Evolutionary conservation across 1,284 basidiomycete genomes (phyloP), one percentile per base, ranked within the genome.

Genomic region (Thecaphora frezii): DNA sequence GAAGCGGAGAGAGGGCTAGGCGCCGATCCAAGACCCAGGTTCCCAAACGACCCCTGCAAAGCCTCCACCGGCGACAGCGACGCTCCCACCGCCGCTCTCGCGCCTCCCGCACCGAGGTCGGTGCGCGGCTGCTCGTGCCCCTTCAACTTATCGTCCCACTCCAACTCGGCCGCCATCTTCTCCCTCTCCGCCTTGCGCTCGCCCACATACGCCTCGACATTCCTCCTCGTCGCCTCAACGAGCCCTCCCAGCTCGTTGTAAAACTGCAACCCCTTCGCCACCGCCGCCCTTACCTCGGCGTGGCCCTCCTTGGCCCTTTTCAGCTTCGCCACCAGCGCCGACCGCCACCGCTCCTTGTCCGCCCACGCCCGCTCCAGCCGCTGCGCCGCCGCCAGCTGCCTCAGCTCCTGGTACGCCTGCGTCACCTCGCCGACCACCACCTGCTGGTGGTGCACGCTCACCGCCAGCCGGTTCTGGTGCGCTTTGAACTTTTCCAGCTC

Each of bases 401-500:
- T 22, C 1, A 72, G 49, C 48, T 67, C 51, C 37, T 54, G 46
- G 48, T 70, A 67, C n/a, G 51, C 46, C 36, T 54, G 23, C 14
- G 60, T 46, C 38, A 73, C 42, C 45, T 76, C 67, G 10, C 55
- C 84, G 13, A 96, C 73, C 0, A 86, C 83, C 14, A 83, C 77
- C 64, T 89, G 86, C 66, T 94, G 89, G 30, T 89, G 87, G 47
- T 88, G 86, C 2, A 90, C 83, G 0, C 90, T 90, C 1, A 88
- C 84, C 2, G 85, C 82, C 1, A 97, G 82, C 4, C 91, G 86
- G 45, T 88, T 86, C 78, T 96, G 92, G 75, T 91, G 93, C 1
- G 93, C 90, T 22, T 86, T 84, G 83, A 97, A 97, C 81, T 97
- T 97, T 79, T 97, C 93, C 18, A 97, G 85, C 79, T 97, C 93